These are phyloP conservation scores for Kwoniella sp. DNA, from an alignment of 768 basidiomycete species.

Conservation along the genomic window DNA sequence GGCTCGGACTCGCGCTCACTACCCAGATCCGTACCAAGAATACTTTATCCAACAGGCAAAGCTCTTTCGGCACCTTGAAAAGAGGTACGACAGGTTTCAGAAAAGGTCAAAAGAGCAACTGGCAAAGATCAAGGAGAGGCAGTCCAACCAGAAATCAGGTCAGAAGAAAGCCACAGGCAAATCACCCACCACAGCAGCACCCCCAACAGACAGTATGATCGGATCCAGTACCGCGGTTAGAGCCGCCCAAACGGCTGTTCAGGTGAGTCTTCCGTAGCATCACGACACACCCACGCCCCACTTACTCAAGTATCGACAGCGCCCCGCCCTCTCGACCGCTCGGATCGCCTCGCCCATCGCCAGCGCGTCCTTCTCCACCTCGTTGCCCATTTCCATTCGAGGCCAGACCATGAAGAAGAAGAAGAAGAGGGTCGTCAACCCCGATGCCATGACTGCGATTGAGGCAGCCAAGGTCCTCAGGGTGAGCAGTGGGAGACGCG, in stretches of 20 bases:
- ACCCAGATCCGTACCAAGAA: slow-evolving; percentile 18
- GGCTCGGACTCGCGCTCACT: background rate
- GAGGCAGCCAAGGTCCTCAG: slow-evolving; percentile 48
- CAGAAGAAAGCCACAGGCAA: background rate
- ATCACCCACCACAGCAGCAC: background rate
- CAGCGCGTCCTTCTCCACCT: slow-evolving; percentile 9
- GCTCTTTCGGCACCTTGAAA: slow-evolving; percentile 27
- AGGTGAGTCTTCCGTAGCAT: too few relatives aligned
- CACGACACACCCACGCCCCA: too few relatives aligned
- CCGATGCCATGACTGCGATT: slow-evolving; percentile 43
- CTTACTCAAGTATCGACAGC: background rate
- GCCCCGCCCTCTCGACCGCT: slow-evolving; percentile 3
- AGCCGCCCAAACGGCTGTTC: background rate
- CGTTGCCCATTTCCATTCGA: slow-evolving; percentile 1
- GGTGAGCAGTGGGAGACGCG: slow-evolving; percentile 29
- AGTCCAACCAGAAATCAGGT: background rate
- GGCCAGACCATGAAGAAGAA: slow-evolving; percentile 16
- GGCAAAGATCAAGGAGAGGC: slow-evolving; percentile 16
- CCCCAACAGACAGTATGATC: slow-evolving; percentile 12
- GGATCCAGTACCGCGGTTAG: slow-evolving; percentile 3
- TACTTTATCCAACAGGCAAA: slow-evolving; percentile 36
- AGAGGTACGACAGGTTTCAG: slow-evolving; percentile 28
- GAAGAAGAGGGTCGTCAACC: slow-evolving; percentile 28
- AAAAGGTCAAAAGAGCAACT: slow-evolving; percentile 19
- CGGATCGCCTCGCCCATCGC: slow-evolving; percentile 1